These are phyloP conservation scores for Coemansia sp. DNA, from an alignment of 192 early-diverging fungal genomes.

Conservation along the genomic window DNA sequence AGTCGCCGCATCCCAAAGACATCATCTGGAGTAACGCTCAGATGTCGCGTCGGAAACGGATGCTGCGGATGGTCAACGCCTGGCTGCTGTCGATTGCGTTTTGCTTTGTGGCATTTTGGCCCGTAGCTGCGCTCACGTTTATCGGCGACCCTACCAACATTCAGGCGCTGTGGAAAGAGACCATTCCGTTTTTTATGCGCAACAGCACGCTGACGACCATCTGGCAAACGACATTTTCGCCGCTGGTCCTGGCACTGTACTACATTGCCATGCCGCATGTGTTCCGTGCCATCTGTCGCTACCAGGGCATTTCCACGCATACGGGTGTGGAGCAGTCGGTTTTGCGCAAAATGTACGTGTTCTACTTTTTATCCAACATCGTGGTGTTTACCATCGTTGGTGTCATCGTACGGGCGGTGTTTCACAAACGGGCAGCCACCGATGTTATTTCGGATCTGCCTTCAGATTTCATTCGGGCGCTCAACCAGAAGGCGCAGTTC, in stretches of 20 bases:
- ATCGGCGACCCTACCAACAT: constrained; percentile 61
- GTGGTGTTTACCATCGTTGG: constrained; percentile 60
- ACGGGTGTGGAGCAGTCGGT: constrained; percentile 68
- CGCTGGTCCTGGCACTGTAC: constrained; percentile 64
- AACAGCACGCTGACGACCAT: constrained; percentile 58
- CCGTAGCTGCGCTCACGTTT: constrained; percentile 60
- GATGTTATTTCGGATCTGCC: constrained; percentile 46
- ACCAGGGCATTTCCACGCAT: constrained; percentile 70
- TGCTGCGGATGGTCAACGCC: constrained; percentile 35
- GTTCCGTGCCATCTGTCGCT: constrained; percentile 59
- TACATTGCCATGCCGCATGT: constrained; percentile 65
- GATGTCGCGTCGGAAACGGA: constrained; percentile 53
- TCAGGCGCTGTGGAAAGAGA: constrained; percentile 54
- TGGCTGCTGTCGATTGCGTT: constrained; percentile 55
- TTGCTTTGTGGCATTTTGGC: constrained; percentile 68
- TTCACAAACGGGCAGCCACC: constrained; percentile 29
- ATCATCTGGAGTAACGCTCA: constrained; percentile 73
- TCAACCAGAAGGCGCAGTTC: constrained; percentile 59
- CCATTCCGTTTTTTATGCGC: constrained; percentile 45
- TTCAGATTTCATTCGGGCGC: constrained; percentile 33
- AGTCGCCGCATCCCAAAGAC: constrained; percentile 73
- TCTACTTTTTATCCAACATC: constrained; percentile 70
- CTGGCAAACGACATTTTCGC: constrained; percentile 64
- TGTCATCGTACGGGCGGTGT: constrained; percentile 37
- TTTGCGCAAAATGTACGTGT: constrained; percentile 69